A percentile compares a stretch with the other conserved stretches of the same genome.
Conservation (phyloP, 495 filamentous ascomycete species). For the Cercophora sp. region DNA sequence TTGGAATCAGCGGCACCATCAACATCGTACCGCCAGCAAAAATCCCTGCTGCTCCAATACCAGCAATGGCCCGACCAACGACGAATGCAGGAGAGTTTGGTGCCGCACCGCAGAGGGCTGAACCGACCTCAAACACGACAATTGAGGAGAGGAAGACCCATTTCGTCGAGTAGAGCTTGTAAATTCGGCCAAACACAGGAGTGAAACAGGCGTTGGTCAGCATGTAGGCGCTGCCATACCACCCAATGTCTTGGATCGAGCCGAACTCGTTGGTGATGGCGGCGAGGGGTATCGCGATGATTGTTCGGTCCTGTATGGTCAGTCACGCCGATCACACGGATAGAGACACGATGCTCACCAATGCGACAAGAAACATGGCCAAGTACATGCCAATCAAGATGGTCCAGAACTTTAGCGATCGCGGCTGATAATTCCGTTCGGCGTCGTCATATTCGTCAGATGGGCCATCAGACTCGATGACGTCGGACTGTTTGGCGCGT, state of each 20-base stretch:
- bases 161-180: conserved; percentile 45
- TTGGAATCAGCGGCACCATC: conserved; percentile 36
- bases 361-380: conserved; percentile 37
- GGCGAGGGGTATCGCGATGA: conserved; percentile 48
- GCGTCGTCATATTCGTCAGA: conserved; percentile 38
- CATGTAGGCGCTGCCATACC: conserved; percentile 54
- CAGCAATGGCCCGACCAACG: conserved; percentile 53
- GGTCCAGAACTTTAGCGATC: conserved; percentile 33
- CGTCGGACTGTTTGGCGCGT: no score
- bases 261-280: conserved; percentile 48
- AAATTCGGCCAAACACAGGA: conserved; percentile 51
- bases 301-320: conserved; percentile 31
- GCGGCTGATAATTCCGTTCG: conserved; percentile 38
- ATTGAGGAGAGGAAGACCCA: conserved; percentile 37
- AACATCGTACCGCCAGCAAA: conserved; percentile 23
- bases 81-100: conserved; percentile 51
- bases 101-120: conserved; percentile 53
- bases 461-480: no score
- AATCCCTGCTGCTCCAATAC: conserved; percentile 42
- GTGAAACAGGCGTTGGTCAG: conserved; percentile 42
- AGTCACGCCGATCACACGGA: neutral
- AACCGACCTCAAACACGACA: conserved; percentile 49
- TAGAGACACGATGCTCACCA: conserved; percentile 18
- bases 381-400: conserved; percentile 33
- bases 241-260: conserved; percentile 47